Evolutionary conservation across 352 stramenopile species (phyloP), one percentile per base, ranked within the genome.

Genomic region (Pythium plurisporium): DNA sequence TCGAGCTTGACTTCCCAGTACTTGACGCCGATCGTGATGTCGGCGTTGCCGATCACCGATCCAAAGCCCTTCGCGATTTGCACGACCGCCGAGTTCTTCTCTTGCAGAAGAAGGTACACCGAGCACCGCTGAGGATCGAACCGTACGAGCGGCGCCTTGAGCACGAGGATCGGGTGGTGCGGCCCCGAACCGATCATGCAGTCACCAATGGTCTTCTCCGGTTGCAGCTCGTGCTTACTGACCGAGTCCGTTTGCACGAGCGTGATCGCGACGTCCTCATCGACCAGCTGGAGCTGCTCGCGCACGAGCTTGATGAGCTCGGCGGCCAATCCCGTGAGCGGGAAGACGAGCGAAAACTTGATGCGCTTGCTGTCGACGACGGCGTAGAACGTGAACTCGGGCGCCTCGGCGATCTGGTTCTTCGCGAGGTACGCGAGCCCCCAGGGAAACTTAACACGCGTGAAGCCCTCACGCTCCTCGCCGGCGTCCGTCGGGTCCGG

Each of bases 1-100:
- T 81, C 46, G 17, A 94, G 49, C 56, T 86, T 56, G 10, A 89
- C 76, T 54, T 94, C 81, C 83, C 83, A 94, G 65, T 94, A 94
- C 67, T 91, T 91, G 54, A 91, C 70, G 4, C 81, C 83, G 49
- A 76, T 75, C 11, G 64, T 50, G 12, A 90, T 62, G 23, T 85
- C 69, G 10, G 59, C 71, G 33, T 79, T 87, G 37, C 77, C 77
- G 17, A 91, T 44, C 7, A 91, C 72, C 0, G 78, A 85, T 6
- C 76, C 79, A 51, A 75, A 83, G 1, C 83, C 83, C 49, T 87
- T 82, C 0, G 70, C 71, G 19, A 86, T 65, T 43, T 91, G 83
- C 25, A 84, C 70, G 6, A 71, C 79, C 5, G 53, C 59, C 2
- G 73, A 72, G 40, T 76, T 66, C 11, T 71, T 71, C 34, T 92